A percentile compares a stretch with the other conserved stretches of the same genome.
Evolutionary conservation across 441 rosid genomes (phyloP).

Genomic region (Capsella rubella): DNA sequence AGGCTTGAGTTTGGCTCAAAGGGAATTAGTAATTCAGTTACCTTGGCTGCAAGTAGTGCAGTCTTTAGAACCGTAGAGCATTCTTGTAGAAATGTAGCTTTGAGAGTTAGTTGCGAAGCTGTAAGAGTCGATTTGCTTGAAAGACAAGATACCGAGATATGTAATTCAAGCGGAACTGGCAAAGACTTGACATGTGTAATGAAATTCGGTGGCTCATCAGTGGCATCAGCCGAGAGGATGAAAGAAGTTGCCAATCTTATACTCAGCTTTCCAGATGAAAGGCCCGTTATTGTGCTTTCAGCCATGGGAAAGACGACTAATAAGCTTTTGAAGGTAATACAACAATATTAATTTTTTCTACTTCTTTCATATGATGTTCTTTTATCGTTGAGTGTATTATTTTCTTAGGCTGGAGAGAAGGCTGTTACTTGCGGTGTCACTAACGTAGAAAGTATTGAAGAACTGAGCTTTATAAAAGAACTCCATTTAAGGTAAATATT

Average conservation of each 20-base stretch:
- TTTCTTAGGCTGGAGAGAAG: constrained; percentile 84
- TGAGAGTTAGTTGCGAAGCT: constrained; percentile 63
- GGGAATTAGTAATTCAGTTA: constrained; percentile 43
- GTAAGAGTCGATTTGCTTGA: constrained; percentile 57
- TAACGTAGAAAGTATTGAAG: constrained; percentile 66
- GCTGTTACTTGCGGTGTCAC: constrained; percentile 88
- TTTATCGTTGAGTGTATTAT: constrained; percentile 9
- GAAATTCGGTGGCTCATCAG: constrained; percentile 94
- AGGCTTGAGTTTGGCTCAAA: constrained; percentile 40
- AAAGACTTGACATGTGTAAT: constrained; percentile 73
- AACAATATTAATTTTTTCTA: neutral
- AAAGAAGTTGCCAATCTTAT: constrained; percentile 80
- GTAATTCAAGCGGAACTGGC: constrained; percentile 43
- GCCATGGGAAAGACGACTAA: constrained; percentile 98
- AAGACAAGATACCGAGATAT: constrained; percentile 40
- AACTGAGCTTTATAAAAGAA: constrained; percentile 69
- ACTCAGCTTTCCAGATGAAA: constrained; percentile 74
- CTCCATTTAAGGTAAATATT: constrained; percentile 64
- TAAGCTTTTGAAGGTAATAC: constrained; percentile 71
- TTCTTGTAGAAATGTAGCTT: constrained; percentile 48
- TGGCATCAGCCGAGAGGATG: constrained; percentile 84
- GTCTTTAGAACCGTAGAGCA: constrained; percentile 38
- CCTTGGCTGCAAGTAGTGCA: constrained; percentile 39
- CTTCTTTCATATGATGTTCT: constrained; percentile 3
- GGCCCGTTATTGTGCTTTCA: constrained; percentile 86